Conservation (phyloP, 495 filamentous ascomycete species). For the Niebla homalea region DNA sequence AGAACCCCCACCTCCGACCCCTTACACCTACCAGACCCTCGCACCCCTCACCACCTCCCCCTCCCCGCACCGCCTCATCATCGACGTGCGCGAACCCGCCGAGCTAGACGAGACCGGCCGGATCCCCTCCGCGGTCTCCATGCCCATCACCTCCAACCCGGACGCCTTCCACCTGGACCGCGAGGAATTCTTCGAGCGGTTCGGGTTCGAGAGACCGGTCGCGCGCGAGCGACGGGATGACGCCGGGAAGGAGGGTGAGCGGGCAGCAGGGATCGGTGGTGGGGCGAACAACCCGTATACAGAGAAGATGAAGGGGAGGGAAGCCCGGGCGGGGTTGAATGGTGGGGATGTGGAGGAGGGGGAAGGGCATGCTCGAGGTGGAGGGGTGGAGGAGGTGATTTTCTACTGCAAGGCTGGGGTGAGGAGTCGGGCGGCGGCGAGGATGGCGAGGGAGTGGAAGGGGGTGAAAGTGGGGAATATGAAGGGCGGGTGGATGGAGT, state of each 20-base stretch:
- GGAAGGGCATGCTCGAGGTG: background rate
- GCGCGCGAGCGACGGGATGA: background rate
- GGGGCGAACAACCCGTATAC: background rate
- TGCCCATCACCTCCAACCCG: constrained; percentile 63
- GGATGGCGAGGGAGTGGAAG: constrained; percentile 68
- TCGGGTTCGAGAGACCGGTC: constrained; percentile 51
- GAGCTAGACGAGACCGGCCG: constrained; percentile 56
- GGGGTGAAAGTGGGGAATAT: constrained; percentile 65
- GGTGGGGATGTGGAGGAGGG: constrained; percentile 1
- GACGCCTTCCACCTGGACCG: constrained; percentile 60
- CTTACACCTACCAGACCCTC: constrained; percentile 13
- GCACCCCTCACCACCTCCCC: background rate
- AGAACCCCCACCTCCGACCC: background rate
- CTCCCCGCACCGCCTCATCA: constrained; percentile 14
- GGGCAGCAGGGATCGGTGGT: background rate
- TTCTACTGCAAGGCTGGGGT: constrained; percentile 94
- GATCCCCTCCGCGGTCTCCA: constrained; percentile 67
- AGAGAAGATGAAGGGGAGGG: constrained; percentile 5
- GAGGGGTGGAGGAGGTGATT: constrained; percentile 45
- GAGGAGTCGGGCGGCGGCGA: constrained; percentile 64
- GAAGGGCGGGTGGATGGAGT: constrained; percentile 82
- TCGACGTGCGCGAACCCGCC: constrained; percentile 74
- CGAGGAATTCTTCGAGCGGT: constrained; percentile 67
- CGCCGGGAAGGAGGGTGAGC: background rate
- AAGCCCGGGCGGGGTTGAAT: constrained; percentile 26